Conservation (phyloP, 2,329 filamentous ascomycete genomes). For the Ambrosiella xylebori region DNA sequence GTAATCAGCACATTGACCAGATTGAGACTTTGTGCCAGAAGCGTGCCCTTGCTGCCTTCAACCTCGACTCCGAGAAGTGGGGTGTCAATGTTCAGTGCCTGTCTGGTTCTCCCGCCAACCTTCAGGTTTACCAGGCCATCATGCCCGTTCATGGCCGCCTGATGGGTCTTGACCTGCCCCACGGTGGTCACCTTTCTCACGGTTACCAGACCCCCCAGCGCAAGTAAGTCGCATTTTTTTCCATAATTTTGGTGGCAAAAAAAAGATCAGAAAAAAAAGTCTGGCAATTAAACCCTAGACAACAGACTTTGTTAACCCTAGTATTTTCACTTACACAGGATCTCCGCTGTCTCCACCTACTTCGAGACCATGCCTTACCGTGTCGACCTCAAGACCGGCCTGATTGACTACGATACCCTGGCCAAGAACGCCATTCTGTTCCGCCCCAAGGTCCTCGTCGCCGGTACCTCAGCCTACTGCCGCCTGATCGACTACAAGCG, state of each 20-base stretch:
- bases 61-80: constrained; percentile 76
- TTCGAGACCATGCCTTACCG: constrained; percentile 98
- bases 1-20: constrained; percentile 96
- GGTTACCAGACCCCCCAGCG: constrained; percentile 91
- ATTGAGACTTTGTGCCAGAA: constrained; percentile 91
- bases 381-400: constrained; percentile 71
- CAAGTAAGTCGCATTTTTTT: constrained; percentile 42
- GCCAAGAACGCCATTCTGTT: constrained; percentile 82
- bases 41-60: constrained; percentile 82
- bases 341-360: constrained; percentile 95
- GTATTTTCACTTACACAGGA: constrained; percentile 29
- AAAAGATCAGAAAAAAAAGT: too few species aligned
- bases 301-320: not conserved
- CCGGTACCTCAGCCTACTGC: constrained; percentile 96
- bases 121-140: constrained; percentile 95
- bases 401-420: constrained; percentile 92
- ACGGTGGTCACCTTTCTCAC: constrained; percentile 88
- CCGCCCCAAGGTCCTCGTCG: constrained; percentile 89
- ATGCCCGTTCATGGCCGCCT: constrained; percentile 90
- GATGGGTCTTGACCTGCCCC: constrained; percentile 90
- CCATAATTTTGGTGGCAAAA: too few species aligned
- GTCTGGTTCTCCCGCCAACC: constrained; percentile 83
- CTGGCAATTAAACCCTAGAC: not conserved
- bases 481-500: constrained; percentile 90
- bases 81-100: constrained; percentile 97